These are phyloP conservation scores for Ogataea pini DNA, from an alignment of 805 yeast species.

Conservation along the genomic window DNA sequence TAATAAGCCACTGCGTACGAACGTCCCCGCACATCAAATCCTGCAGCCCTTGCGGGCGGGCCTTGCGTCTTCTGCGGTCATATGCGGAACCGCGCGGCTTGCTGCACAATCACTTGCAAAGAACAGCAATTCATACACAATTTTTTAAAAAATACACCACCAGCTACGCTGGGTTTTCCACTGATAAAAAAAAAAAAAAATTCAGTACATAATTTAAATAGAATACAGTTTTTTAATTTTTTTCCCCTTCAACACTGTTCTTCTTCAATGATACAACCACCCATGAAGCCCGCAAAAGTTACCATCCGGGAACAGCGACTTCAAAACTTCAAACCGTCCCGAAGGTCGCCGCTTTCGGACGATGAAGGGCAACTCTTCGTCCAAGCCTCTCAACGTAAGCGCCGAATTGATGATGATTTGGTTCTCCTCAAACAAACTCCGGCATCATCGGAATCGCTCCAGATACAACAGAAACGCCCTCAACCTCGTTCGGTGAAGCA, in stretches of 20 bases:
- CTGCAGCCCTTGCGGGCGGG: neutral
- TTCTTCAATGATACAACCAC: neutral
- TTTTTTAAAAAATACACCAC: neutral
- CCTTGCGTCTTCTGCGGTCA: neutral
- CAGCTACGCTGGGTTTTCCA: neutral
- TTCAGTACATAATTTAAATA: neutral
- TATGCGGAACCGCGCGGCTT: neutral
- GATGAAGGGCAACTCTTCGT: constrained; percentile 20
- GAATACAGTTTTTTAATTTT: neutral
- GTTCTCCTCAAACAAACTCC: neutral
- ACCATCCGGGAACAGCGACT: constrained; percentile 9
- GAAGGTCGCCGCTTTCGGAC: constrained; percentile 33
- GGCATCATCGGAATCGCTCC: neutral
- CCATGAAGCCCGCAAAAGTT: constrained; percentile 4
- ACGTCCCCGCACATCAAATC: neutral
- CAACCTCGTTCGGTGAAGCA: neutral
- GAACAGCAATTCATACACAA: constrained; percentile 1
- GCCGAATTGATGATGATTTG: constrained; percentile 1
- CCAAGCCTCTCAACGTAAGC: neutral
- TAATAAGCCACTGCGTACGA: neutral
- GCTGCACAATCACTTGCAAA: neutral
- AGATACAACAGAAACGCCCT: neutral
- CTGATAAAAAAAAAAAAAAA: neutral
- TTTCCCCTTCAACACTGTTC: neutral
- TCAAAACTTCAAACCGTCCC: constrained; percentile 26